Base-by-base conservation (phyloP, 345 rosid species). In the Lepidium africanum region DNA sequence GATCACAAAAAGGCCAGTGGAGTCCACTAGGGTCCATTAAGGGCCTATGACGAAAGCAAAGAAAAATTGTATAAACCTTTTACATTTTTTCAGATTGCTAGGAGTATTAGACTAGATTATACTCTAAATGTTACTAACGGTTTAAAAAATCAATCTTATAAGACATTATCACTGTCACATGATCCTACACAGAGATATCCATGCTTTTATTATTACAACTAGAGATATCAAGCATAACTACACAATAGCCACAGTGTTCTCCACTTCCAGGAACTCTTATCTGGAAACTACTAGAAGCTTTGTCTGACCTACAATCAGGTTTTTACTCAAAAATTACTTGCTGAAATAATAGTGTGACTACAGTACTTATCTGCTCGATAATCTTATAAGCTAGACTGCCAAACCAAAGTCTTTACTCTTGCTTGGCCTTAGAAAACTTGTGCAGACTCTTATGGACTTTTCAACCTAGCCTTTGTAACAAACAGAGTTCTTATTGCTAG, bases 401-500 rank as follows among this genome's bases (percentile, higher is more conserved):
- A 70, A 33, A 70, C 47, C 38, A 23, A 61, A 19, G 75, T 21
- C 32, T 57, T 64, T 16, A 23, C 59, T 30, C 53, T 52, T 42
- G 32, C 62, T 41, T 67, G 69, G 46, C 58, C 41, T 52, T 66
- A 38, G 19, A 40, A 72, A 14, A 33, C 52, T 40, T 14, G 47
- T 33, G 2, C 23, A 8, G 7, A 13, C 52, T 32, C 36, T 45
- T 67, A 74, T 25, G 64, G 56, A 36, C 56, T 79, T 79, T 87
- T 87, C 71, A 85, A 62, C 50, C 81, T 81, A 70, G 74, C 12
- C 8, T 17, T 76, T 5, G 84, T 70, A 36, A 65, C 36, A 13
- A 79, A 76, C 5, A 90, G 82, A 77, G 74, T 71, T 81, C 82
- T 72, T 56, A 87, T 65, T 2, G 92, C 92, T 16, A 93, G 84